Conservation (phyloP, 2,329 filamentous ascomycete species). For the Cordyceps cateniannulata region DNA sequence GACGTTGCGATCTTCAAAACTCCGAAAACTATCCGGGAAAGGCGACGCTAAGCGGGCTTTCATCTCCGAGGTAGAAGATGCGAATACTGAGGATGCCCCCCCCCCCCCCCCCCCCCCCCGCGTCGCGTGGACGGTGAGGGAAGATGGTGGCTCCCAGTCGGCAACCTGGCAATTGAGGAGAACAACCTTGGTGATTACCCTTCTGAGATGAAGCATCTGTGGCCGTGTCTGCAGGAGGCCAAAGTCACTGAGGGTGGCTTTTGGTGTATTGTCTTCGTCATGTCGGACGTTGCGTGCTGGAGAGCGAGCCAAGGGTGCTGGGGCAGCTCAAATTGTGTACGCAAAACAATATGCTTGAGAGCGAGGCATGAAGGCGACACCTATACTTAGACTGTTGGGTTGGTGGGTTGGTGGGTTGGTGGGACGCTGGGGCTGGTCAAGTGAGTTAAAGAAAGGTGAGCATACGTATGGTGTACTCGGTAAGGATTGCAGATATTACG, state of each 20-base stretch:
- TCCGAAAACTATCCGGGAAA: not conserved
- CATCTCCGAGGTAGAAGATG: conserved; percentile 2
- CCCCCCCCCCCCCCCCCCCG: no score
- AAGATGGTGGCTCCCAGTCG: not conserved
- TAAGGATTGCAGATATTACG: not conserved
- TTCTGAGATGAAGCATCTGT: not conserved
- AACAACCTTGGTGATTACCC: not conserved
- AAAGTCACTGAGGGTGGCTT: not conserved
- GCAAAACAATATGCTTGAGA: not conserved
- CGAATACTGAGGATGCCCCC: not conserved
- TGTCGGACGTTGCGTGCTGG: not conserved
- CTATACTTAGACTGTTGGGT: conserved; percentile 4
- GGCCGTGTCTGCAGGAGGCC: conserved; percentile 3
- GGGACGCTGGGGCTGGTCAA: conserved; percentile 1
- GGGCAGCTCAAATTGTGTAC: not conserved
- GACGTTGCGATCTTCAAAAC: not conserved
- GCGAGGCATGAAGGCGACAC: not conserved
- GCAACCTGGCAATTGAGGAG: not conserved
- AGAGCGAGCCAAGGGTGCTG: not conserved
- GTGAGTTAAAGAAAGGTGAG: not conserved
- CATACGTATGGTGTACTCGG: no score
- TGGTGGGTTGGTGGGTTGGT: not conserved
- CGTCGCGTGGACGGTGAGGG: not conserved
- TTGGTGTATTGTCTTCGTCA: not conserved
- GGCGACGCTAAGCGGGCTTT: not conserved